Conservation (phyloP, 129 eudicot genomes). For the Flaveria robusta region DNA sequence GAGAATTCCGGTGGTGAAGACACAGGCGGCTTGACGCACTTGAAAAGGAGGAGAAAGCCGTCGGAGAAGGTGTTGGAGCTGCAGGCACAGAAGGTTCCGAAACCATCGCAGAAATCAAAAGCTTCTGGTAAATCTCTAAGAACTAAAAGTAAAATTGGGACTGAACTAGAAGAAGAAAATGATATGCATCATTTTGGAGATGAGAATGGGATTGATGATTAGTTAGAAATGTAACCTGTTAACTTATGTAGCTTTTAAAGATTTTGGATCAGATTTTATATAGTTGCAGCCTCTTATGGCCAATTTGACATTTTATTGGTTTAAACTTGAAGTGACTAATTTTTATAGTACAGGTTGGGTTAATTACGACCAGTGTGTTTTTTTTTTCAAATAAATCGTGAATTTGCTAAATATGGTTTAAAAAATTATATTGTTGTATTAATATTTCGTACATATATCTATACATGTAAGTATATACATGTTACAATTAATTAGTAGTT, state of each 20-base stretch:
- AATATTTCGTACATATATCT: too few species aligned
- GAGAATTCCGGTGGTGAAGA: slow-evolving; percentile 79
- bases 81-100: slow-evolving; percentile 58
- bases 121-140: slow-evolving; percentile 44
- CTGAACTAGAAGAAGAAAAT: slow-evolving; percentile 25
- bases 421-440: not conserved
- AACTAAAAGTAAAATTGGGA: slow-evolving; percentile 29
- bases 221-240: slow-evolving; percentile 8
- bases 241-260: slow-evolving; percentile 16
- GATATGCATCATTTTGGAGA: slow-evolving; percentile 34
- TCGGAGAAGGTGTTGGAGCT: slow-evolving; percentile 77
- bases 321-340: not conserved
- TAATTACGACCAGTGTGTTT: not conserved
- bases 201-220: slow-evolving; percentile 43
- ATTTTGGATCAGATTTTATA: slow-evolving; percentile 14
- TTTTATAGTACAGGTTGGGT: slow-evolving; percentile 1
- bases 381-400: not conserved
- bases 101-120: slow-evolving; percentile 40
- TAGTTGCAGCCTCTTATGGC: slow-evolving; percentile 16
- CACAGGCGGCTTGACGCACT: slow-evolving; percentile 51
- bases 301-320: not conserved
- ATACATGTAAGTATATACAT: too few species aligned
- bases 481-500: too few species aligned
- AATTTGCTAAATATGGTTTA: not conserved
- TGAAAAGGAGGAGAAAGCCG: slow-evolving; percentile 75